Percentiles rank a stretch among this genome's conserved stretches.
These are phyloP conservation scores for Sphaerulina vaccinii DNA, from an alignment of 2,329 filamentous ascomycete genomes.

Conservation along the genomic window DNA sequence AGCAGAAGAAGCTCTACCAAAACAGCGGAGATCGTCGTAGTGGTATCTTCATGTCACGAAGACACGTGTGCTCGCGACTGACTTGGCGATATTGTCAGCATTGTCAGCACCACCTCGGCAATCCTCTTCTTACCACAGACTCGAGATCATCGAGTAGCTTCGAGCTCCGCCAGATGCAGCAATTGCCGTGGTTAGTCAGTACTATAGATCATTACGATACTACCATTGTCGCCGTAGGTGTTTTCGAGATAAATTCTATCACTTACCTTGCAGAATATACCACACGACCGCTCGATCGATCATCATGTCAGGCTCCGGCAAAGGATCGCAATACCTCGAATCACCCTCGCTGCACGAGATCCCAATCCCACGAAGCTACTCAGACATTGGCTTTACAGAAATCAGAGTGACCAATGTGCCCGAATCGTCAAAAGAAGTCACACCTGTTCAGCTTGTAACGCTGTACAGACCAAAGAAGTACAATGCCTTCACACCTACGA, in stretches of 20 bases:
- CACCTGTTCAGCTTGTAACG: slow-evolving; percentile 61
- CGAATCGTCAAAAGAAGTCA: slow-evolving; percentile 52
- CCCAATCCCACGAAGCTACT: slow-evolving; percentile 36
- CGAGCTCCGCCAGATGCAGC: slow-evolving; percentile 14
- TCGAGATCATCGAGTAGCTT: slow-evolving; percentile 13
- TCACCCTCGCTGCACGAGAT: slow-evolving; percentile 23
- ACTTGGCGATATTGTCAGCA: background rate
- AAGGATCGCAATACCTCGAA: slow-evolving; percentile 23
- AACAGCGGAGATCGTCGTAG: background rate
- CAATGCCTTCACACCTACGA: slow-evolving; percentile 68
- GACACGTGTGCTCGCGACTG: no score
- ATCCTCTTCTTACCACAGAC: slow-evolving; percentile 7
- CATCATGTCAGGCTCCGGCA: slow-evolving; percentile 10
- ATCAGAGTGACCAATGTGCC: slow-evolving; percentile 46
- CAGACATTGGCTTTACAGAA: slow-evolving; percentile 40
- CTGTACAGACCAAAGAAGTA: slow-evolving; percentile 64
- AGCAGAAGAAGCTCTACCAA: background rate
- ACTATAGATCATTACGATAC: background rate
- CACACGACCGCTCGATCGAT: background rate
- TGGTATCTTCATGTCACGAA: no score
- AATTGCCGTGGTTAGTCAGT: slow-evolving; percentile 13
- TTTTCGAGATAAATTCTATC: background rate
- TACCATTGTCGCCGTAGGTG: background rate
- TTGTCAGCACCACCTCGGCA: background rate
- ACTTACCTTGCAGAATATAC: background rate